Evolutionary conservation across 176 grass and related monocot genomes (phyloP).

Genomic region (Aegilops sharonensis): DNA sequence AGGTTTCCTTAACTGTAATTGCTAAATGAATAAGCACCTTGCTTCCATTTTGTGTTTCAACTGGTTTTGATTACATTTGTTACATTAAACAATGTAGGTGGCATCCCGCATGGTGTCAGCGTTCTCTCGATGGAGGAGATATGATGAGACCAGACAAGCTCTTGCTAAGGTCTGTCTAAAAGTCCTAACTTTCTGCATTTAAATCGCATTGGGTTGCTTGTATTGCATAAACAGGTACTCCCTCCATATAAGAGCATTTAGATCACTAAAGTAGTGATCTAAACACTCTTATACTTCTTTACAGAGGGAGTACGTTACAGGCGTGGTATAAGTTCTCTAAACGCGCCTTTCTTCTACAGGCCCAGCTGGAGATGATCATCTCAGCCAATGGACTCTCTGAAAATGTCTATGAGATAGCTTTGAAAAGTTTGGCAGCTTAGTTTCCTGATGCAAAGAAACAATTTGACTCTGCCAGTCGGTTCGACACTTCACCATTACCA

Average conservation of each 20-base stretch:
- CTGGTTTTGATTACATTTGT: neutral
- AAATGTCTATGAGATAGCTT: constrained; percentile 93
- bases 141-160: constrained; percentile 70
- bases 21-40: neutral
- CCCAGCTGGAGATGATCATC: constrained; percentile 87
- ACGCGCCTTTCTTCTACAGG: constrained; percentile 38
- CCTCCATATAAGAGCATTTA: no score
- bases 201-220: neutral
- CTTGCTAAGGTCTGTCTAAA: constrained; percentile 71
- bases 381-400: constrained; percentile 95
- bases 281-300: no score
- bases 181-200: neutral
- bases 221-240: neutral
- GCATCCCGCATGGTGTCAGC: constrained; percentile 95
- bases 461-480: neutral
- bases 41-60: neutral
- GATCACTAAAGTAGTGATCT: no score
- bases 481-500: neutral
- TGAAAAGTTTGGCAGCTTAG: constrained; percentile 82
- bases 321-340: neutral
- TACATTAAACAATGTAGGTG: constrained; percentile 52
- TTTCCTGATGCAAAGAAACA: neutral
- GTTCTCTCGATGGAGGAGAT: constrained; percentile 87
- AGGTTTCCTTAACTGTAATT: constrained; percentile 39
- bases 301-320: neutral